Evolutionary conservation across 352 stramenopile genomes (phyloP).

Genomic region (Phytophthora megakarya): DNA sequence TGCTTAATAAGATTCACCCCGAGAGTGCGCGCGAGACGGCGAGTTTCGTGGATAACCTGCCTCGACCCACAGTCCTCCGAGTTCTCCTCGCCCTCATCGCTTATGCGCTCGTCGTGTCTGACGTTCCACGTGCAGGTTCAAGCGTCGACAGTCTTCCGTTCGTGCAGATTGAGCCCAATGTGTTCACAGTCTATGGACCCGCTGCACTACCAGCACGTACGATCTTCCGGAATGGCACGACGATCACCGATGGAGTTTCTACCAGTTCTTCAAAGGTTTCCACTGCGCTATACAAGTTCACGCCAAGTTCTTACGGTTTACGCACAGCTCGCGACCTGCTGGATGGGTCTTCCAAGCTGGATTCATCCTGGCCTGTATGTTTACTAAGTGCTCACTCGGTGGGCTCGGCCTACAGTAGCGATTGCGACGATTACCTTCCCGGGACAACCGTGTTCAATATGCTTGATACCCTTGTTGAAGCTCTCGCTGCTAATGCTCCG

Average conservation of each 20-base stretch:
- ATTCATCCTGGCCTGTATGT: slow-evolving; percentile 20
- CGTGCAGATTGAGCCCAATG: slow-evolving; percentile 55
- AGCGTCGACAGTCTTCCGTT: slow-evolving; percentile 48
- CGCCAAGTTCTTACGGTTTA: slow-evolving; percentile 51
- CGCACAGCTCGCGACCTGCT: slow-evolving; percentile 42
- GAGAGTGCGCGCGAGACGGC: slow-evolving; percentile 19
- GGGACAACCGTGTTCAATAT: slow-evolving; percentile 42
- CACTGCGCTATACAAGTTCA: slow-evolving; percentile 47
- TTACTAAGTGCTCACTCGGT: slow-evolving; percentile 34
- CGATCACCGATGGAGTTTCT: slow-evolving; percentile 2
- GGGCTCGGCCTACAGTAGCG: slow-evolving; percentile 31
- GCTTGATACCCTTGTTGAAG: slow-evolving; percentile 48
- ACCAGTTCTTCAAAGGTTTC: slow-evolving; percentile 20
- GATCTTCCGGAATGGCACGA: slow-evolving; percentile 36
- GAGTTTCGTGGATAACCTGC: slow-evolving; percentile 22
- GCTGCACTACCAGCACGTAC: slow-evolving; percentile 33
- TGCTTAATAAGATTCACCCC: slow-evolving; percentile 29
- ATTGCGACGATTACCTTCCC: slow-evolving; percentile 33
- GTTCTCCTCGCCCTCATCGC: slow-evolving; percentile 43
- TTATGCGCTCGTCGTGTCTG: slow-evolving; percentile 53
- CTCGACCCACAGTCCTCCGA: slow-evolving; percentile 28
- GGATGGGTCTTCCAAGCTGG: slow-evolving; percentile 19
- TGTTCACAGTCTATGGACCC: slow-evolving; percentile 53
- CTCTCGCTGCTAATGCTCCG: slow-evolving; percentile 40
- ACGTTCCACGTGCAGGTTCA: slow-evolving; percentile 43